Conservation (phyloP, 805 yeast genomes). For the Ogataea neopini region DNA sequence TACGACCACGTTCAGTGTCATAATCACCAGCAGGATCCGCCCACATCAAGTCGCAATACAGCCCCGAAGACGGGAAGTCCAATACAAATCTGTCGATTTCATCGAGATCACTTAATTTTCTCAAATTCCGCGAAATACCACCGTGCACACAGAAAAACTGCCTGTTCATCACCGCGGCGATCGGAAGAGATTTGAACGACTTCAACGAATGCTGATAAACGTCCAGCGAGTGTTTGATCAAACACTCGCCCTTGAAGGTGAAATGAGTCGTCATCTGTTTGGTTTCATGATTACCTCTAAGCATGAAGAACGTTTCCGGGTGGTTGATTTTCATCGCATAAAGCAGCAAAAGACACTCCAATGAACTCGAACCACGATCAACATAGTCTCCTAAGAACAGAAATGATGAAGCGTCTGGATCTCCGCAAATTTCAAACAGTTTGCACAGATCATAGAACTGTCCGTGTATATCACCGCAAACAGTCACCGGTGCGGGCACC, state of each 20-base stretch:
- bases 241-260: constrained; percentile 88
- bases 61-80: constrained; percentile 84
- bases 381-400: constrained; percentile 92
- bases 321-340: constrained; percentile 78
- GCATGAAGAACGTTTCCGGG: constrained; percentile 72
- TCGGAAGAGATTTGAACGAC: constrained; percentile 84
- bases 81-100: constrained; percentile 79
- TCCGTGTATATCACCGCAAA: constrained; percentile 98
- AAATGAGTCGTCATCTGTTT: constrained; percentile 90
- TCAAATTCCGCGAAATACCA: constrained; percentile 86
- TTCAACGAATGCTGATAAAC: constrained; percentile 73
- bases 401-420: constrained; percentile 72
- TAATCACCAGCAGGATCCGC: constrained; percentile 93
- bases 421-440: constrained; percentile 91
- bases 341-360: constrained; percentile 75
- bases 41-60: constrained; percentile 95
- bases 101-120: constrained; percentile 65
- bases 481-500: constrained; percentile 91
- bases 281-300: constrained; percentile 95
- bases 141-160: constrained; percentile 97
- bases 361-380: constrained; percentile 88
- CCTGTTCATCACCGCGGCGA: constrained; percentile 90
- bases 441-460: constrained; percentile 89
- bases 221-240: constrained; percentile 68
- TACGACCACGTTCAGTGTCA: constrained; percentile 43